phyloP scores from a whole-genome alignment of 2,329 filamentous ascomycete genomes.

The Nothophaeocryptopus gaeumannii region DNA sequence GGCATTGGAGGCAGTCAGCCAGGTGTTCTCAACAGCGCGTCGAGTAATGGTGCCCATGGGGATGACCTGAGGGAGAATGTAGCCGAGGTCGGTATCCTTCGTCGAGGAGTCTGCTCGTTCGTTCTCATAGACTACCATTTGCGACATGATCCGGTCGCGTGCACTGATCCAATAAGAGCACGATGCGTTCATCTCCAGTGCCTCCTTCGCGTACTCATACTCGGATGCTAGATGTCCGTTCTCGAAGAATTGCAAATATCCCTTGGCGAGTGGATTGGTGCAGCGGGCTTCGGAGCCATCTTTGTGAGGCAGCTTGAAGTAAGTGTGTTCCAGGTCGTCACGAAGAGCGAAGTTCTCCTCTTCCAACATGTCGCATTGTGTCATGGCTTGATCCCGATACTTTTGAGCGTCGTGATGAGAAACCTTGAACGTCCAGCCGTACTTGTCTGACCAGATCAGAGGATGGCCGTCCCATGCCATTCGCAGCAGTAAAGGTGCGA shows the following conservation, averaged over 20 bases:
- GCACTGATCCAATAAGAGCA: conserved; percentile 99
- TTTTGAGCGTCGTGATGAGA: conserved; percentile 58
- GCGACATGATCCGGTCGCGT: conserved; percentile 85
- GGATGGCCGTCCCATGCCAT: conserved; percentile 88
- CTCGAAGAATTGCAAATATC: conserved; percentile 88
- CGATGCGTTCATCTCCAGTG: conserved; percentile 95
- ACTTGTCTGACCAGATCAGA: conserved; percentile 85
- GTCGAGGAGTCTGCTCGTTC: conserved; percentile 44
- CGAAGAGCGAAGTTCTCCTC: conserved; percentile 66
- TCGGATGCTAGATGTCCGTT: conserved; percentile 83
- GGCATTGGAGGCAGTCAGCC: conserved; percentile 96
- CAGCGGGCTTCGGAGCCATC: conserved; percentile 85
- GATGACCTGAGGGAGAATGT: conserved; percentile 91
- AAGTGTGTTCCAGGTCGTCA: conserved; percentile 64
- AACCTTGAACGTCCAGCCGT: conserved; percentile 90
- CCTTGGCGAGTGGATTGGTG: conserved; percentile 83
- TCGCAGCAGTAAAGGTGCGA: conserved; percentile 79
- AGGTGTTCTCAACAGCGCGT: conserved; percentile 93
- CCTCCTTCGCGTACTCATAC: conserved; percentile 86
- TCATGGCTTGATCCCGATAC: conserved; percentile 70
- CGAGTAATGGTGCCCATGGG: conserved; percentile 98
- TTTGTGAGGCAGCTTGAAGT: conserved; percentile 95
- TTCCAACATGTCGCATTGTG: conserved; percentile 71
- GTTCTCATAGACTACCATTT: conserved; percentile 85
- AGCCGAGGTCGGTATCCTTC: conserved; percentile 57